Base-by-base conservation (phyloP, 2,329 filamentous ascomycete species). In the Phialophora tarda region DNA sequence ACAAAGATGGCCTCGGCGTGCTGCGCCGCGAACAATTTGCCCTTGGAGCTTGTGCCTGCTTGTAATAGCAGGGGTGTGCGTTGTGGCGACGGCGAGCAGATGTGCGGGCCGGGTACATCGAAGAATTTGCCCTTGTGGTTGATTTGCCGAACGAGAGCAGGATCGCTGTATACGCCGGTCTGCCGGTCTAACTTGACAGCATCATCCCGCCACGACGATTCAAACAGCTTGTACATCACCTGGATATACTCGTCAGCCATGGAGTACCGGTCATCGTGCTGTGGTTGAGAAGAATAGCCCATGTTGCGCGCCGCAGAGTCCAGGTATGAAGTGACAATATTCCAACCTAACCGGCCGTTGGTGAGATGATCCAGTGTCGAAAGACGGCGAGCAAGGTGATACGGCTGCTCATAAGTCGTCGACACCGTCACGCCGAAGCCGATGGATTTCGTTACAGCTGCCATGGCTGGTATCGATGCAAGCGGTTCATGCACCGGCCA, bases 401-500 rank as follows among this genome's bases (percentile, higher is more conserved):
- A 91, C 0, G 89, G 88, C 72, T 88, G 84, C 74, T 91, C 88
- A 68, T 91, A 91, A 0, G 87, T 89, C 0, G 89, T 90, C 0
- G 85, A 85, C 0, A 88, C 83, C 0, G 89, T 91, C 0, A 91
- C 86, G 0, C 88, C 88, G 66, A 91, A 91, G 0, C 84, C 86
- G n/a, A 91, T 83, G 65, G 82, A 89, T 69, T 85, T 83, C 0
- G 89, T 91, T 0, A 81, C 88, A 0, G 88, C 88, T 0, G 88
- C 88, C 87, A 91, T 89, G 2, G 88, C 87, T 1, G 88, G 82
- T 0, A 91, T 81, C 2, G 88, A 82, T 1, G 84, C 83, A 1
- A 91, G 73, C 0, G 88, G 88, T 74, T 91, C 88, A 66, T 89
- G 90, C n/a, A 90, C 86, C 0, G 89, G 89, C 83, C 87, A 91